These are phyloP conservation scores for Clavispora carvajalis DNA, from an alignment of 805 yeast genomes.

Conservation along the genomic window DNA sequence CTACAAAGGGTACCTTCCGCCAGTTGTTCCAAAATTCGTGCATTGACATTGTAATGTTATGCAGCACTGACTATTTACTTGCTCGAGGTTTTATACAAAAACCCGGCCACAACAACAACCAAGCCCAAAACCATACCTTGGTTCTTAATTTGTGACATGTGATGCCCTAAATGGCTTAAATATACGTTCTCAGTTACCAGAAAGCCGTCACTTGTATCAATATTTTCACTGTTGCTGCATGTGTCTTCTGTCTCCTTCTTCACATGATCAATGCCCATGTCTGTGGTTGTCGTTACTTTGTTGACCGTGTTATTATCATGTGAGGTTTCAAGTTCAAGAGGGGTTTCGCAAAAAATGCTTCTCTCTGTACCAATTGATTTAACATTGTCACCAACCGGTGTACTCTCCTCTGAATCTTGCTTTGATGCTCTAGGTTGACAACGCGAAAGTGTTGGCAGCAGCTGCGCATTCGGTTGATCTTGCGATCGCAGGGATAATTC, in stretches of 20 bases:
- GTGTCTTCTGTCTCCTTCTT: background rate
- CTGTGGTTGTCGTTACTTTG: background rate
- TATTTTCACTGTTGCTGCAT: background rate
- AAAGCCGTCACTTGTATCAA: background rate
- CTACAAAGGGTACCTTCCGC: too few species aligned
- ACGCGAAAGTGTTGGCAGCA: too few species aligned
- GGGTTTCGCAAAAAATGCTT: too few species aligned
- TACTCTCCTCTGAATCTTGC: too few species aligned
- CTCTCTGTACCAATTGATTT: too few species aligned
- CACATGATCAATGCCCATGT: background rate
- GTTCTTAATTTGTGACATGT: slow-evolving; percentile 7
- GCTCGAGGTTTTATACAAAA: slow-evolving; percentile 8
- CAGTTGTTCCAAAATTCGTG: too few species aligned
- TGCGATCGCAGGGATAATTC: background rate
- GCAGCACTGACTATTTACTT: background rate
- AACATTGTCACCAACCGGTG: too few species aligned
- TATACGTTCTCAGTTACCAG: slow-evolving; percentile 1
- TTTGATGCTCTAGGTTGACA: too few species aligned
- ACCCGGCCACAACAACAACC: slow-evolving; percentile 12
- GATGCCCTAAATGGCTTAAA: slow-evolving; percentile 4
- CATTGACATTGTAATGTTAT: too few species aligned
- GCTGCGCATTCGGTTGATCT: background rate
- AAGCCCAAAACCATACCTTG: slow-evolving; percentile 11
- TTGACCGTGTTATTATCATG: background rate
- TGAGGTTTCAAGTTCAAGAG: too few species aligned